Percentiles rank a stretch among this genome's conserved stretches.
phyloP scores from a whole-genome alignment of 345 rosid species.

The Sonneratia caseolaris region DNA sequence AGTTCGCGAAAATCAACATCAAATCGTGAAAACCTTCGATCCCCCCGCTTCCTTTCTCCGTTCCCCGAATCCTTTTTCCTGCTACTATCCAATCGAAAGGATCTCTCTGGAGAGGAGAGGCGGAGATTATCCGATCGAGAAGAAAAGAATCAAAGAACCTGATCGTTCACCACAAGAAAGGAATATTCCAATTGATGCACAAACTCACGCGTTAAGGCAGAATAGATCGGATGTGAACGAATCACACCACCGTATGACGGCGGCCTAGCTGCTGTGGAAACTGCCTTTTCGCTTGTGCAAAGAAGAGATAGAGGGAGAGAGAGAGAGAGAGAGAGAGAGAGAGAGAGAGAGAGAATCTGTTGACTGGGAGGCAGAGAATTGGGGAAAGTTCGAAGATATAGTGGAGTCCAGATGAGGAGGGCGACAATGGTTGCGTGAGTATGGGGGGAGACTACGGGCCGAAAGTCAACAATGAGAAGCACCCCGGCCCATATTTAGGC shows the following conservation, averaged over 20 bases:
- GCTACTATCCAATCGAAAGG: not conserved
- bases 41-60: not conserved
- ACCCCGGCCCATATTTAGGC: no score
- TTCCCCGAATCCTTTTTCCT: not conserved
- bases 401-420: not conserved
- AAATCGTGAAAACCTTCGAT: not conserved
- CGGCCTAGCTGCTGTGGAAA: not conserved
- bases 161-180: not conserved
- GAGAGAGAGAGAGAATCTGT: conserved; percentile 1
- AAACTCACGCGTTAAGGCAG: not conserved
- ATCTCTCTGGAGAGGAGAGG: not conserved
- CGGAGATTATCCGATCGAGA: not conserved
- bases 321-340: not conserved
- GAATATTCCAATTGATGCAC: not conserved
- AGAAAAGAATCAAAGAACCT: not conserved
- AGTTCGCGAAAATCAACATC: not conserved
- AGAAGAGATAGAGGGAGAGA: no score
- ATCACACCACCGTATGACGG: not conserved
- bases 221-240: not conserved
- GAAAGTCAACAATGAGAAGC: no score
- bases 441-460: no score
- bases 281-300: not conserved
- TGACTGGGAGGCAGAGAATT: conserved; percentile 4
- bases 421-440: not conserved
- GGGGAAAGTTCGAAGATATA: not conserved